Percentiles rank a stretch among this genome's conserved stretches.
These are phyloP conservation scores for Colletotrichum higginsianum DNA, from an alignment of 2,329 filamentous ascomycete genomes.

Conservation along the genomic window DNA sequence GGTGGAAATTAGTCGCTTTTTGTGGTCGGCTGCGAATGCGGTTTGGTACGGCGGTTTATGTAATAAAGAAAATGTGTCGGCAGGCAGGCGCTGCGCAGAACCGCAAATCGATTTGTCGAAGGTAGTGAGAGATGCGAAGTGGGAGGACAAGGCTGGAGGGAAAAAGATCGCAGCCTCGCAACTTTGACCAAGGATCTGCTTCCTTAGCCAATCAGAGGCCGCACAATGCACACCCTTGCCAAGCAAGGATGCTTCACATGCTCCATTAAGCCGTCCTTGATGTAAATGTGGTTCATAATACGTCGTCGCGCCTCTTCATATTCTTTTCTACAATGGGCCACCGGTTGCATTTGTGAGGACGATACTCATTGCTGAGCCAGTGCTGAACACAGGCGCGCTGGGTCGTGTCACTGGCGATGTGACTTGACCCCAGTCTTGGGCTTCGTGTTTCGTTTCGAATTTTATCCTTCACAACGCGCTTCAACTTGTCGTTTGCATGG, in stretches of 20 bases:
- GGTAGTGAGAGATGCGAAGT: not conserved
- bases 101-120: not conserved
- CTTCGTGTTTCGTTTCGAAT: not conserved
- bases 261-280: not conserved
- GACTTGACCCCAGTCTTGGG: no score
- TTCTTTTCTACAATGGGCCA: not conserved
- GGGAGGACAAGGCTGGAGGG: slow-evolving; percentile 29
- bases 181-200: not conserved
- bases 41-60: not conserved
- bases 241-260: slow-evolving; percentile 3
- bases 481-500: not conserved
- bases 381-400: no score
- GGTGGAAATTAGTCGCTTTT: no score
- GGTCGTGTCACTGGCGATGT: not conserved
- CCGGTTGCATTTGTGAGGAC: not conserved
- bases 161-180: slow-evolving; percentile 38
- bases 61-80: not conserved
- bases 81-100: not conserved
- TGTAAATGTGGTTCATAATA: not conserved
- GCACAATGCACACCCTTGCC: slow-evolving; percentile 7
- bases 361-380: not conserved
- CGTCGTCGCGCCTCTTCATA: not conserved
- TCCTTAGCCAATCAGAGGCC: slow-evolving; percentile 26
- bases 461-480: not conserved
- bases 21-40: not conserved